phyloP scores from a whole-genome alignment of 140 eudicot genomes.

The Eryngium alpinum region DNA sequence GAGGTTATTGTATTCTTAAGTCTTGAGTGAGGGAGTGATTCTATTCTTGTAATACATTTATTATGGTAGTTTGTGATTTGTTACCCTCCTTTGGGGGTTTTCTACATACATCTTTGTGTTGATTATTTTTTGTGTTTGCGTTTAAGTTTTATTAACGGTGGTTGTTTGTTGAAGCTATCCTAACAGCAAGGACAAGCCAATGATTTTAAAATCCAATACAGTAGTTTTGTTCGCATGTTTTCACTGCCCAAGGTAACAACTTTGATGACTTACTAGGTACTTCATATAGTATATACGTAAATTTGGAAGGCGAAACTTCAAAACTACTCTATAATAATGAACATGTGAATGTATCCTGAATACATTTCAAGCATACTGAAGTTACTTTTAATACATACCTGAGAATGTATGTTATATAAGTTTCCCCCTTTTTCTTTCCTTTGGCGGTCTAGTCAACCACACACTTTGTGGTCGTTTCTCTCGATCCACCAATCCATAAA shows the following conservation, averaged over 20 bases:
- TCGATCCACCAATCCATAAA: constrained; percentile 95
- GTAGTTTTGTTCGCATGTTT: constrained; percentile 92
- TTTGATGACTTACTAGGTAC: no score
- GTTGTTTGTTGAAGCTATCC: no score
- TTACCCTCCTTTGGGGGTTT: no score
- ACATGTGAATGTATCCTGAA: not conserved
- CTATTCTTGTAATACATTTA: no score
- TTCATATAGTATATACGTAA: no score
- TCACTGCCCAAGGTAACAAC: constrained; percentile 75
- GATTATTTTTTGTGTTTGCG: no score
- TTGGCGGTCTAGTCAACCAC: constrained; percentile 93
- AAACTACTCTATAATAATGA: not conserved
- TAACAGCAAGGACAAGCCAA: constrained; percentile 98
- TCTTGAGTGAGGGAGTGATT: no score
- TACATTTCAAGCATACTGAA: not conserved
- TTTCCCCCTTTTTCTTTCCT: not conserved
- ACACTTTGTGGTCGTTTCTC: constrained; percentile 87
- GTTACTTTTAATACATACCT: not conserved
- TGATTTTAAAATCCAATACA: constrained; percentile 94
- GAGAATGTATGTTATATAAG: not conserved
- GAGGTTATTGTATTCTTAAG: no score
- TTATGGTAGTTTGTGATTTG: no score
- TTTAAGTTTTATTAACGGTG: no score
- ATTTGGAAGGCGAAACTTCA: no score
- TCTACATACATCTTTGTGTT: no score